phyloP scores from a whole-genome alignment of 1,284 basidiomycete species.

The Naganishia albida region DNA sequence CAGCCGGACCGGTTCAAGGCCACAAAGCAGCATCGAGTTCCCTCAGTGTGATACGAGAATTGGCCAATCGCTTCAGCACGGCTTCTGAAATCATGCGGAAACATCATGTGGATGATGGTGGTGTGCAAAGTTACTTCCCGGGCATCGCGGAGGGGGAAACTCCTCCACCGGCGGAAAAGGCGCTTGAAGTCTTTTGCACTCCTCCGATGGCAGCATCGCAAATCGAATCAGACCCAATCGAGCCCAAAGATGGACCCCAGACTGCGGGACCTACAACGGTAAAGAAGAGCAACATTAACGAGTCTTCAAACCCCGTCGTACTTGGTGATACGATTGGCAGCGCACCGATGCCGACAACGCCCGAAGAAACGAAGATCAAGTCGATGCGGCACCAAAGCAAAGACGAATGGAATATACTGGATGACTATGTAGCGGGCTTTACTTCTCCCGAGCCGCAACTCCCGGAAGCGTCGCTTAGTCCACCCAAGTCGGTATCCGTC shows the following conservation, averaged over 20 bases:
- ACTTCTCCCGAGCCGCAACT: neutral
- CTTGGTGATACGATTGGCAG: neutral
- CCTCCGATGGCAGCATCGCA: neutral
- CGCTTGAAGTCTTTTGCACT: too few relatives aligned
- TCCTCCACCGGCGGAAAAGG: neutral
- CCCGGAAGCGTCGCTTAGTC: neutral
- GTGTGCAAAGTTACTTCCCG: constrained; percentile 24
- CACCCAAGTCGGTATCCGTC: neutral
- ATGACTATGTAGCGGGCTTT: neutral
- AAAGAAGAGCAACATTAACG: too few relatives aligned
- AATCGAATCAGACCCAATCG: neutral
- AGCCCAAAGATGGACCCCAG: neutral
- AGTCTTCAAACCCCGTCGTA: neutral
- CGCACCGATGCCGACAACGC: neutral
- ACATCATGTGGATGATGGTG: constrained; percentile 13
- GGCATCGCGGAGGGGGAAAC: neutral
- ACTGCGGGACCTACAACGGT: too few relatives aligned
- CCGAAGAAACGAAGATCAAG: neutral
- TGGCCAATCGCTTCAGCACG: constrained; percentile 20
- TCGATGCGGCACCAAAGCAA: neutral
- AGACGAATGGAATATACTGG: constrained; percentile 12
- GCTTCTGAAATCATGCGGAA: constrained; percentile 16
- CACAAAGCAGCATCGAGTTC: too few relatives aligned
- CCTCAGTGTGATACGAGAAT: neutral
- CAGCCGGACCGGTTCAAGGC: too few relatives aligned